Evolutionary conservation across 345 rosid species (phyloP).

Genomic region (Camelina hispida): DNA sequence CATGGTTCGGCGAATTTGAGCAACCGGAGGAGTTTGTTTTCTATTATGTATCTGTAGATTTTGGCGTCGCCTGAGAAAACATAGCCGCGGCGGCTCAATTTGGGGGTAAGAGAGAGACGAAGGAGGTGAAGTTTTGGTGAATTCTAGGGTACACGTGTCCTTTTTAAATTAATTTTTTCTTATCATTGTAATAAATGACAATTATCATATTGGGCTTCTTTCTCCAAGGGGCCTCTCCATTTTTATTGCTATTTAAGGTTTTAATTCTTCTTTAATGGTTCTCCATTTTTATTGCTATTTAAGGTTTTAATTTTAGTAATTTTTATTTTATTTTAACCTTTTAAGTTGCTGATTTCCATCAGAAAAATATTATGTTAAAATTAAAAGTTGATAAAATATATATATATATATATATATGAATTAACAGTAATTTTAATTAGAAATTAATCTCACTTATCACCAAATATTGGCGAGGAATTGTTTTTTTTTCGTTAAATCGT

Average conservation of each 20-base stretch:
- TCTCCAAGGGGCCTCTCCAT: background rate
- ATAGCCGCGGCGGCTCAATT: conserved; percentile 38
- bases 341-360: too few relatives aligned
- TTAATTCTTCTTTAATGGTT: too few relatives aligned
- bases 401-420: too few relatives aligned
- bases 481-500: background rate
- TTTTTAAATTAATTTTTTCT: background rate
- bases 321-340: too few relatives aligned
- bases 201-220: conserved; percentile 17
- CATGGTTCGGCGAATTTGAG: background rate
- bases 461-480: too few relatives aligned
- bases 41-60: background rate
- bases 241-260: background rate
- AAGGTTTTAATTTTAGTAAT: too few relatives aligned
- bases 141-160: conserved; percentile 39
- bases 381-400: too few relatives aligned
- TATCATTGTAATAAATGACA: background rate
- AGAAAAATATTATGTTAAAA: too few relatives aligned
- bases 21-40: background rate
- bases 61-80: conserved; percentile 35
- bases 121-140: background rate
- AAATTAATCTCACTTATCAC: background rate
- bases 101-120: conserved; percentile 28
- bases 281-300: background rate
- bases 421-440: background rate